phyloP scores from a whole-genome alignment of 2,329 filamentous ascomycete species.

The Didymella pinodella region DNA sequence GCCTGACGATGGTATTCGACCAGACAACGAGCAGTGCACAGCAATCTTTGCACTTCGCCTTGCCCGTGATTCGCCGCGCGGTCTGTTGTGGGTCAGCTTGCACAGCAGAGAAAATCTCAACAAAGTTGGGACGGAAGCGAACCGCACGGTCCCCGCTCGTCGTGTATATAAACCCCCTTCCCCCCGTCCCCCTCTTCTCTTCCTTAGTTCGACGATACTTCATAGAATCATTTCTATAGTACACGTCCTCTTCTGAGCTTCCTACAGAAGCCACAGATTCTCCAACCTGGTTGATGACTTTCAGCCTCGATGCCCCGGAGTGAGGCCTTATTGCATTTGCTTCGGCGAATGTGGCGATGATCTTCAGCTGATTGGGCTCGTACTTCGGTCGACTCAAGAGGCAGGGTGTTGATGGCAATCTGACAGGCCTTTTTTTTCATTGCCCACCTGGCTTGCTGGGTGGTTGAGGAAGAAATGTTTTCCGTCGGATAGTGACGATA shows the following conservation, averaged over 20 bases:
- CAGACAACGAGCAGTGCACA: slow-evolving; percentile 6
- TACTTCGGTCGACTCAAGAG: slow-evolving; percentile 78
- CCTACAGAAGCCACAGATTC: slow-evolving; percentile 90
- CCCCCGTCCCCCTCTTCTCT: slow-evolving; percentile 16
- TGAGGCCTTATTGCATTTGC: slow-evolving; percentile 72
- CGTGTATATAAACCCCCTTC: slow-evolving; percentile 4
- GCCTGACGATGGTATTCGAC: neutral
- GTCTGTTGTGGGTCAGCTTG: slow-evolving; percentile 4
- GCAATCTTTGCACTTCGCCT: slow-evolving; percentile 1
- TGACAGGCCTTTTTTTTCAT: slow-evolving; percentile 71
- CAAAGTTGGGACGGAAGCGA: neutral
- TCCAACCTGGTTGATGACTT: slow-evolving; percentile 90
- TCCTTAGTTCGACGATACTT: slow-evolving; percentile 29
- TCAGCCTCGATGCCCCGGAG: slow-evolving; percentile 87
- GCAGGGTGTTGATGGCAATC: slow-evolving; percentile 85
- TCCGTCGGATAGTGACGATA: too few relatives aligned
- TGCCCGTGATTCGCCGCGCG: slow-evolving; percentile 5
- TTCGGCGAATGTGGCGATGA: slow-evolving; percentile 95
- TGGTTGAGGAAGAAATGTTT: slow-evolving; percentile 39
- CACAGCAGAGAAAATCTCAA: slow-evolving; percentile 12
- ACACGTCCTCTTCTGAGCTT: slow-evolving; percentile 91
- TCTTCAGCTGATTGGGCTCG: slow-evolving; percentile 79
- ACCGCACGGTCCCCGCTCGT: neutral
- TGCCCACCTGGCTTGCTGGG: slow-evolving; percentile 42
- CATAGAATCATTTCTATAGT: slow-evolving; percentile 81